Percentiles rank a stretch among this genome's conserved stretches.
Conservation (phyloP, 148 eudicot species). For the Talinum fruticosum region DNA sequence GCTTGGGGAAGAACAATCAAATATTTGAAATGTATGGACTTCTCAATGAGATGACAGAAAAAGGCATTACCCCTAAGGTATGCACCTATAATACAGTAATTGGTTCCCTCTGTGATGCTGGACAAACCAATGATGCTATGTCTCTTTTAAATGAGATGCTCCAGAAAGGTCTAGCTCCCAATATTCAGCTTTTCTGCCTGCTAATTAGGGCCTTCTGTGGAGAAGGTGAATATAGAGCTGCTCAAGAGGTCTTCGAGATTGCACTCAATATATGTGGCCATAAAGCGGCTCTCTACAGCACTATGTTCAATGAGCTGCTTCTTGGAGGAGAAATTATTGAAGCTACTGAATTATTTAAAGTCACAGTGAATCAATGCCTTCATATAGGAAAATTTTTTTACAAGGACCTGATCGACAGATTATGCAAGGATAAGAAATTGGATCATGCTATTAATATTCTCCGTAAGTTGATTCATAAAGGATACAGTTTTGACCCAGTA, state of each 20-base stretch:
- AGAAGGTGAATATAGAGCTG: slow-evolving; percentile 81
- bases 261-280: slow-evolving; percentile 64
- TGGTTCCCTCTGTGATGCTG: slow-evolving; percentile 59
- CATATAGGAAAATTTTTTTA: slow-evolving; percentile 66
- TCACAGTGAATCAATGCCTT: slow-evolving; percentile 57
- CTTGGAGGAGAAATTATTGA: slow-evolving; percentile 66
- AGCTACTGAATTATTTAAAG: slow-evolving; percentile 63
- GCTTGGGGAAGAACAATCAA: slow-evolving; percentile 64
- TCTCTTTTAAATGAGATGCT: slow-evolving; percentile 78
- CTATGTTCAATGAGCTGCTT: slow-evolving; percentile 77
- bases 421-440: slow-evolving; percentile 57
- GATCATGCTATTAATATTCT: slow-evolving; percentile 61
- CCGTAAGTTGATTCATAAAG: slow-evolving; percentile 47
- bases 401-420: slow-evolving; percentile 57
- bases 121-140: slow-evolving; percentile 70
- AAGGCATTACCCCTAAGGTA: slow-evolving; percentile 64
- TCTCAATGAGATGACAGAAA: slow-evolving; percentile 88
- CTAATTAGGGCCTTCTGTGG: slow-evolving; percentile 73
- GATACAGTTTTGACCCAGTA: slow-evolving; percentile 81
- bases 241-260: slow-evolving; percentile 79
- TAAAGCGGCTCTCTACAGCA: slow-evolving; percentile 59
- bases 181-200: slow-evolving; percentile 56
- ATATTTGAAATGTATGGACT: slow-evolving; percentile 91
- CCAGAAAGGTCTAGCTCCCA: slow-evolving; percentile 60
- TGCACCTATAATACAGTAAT: slow-evolving; percentile 69